Evolutionary conservation across 176 grass and related monocot genomes (phyloP), one percentile per base, ranked within the genome.

Genomic region (Eragrostis curvula): DNA sequence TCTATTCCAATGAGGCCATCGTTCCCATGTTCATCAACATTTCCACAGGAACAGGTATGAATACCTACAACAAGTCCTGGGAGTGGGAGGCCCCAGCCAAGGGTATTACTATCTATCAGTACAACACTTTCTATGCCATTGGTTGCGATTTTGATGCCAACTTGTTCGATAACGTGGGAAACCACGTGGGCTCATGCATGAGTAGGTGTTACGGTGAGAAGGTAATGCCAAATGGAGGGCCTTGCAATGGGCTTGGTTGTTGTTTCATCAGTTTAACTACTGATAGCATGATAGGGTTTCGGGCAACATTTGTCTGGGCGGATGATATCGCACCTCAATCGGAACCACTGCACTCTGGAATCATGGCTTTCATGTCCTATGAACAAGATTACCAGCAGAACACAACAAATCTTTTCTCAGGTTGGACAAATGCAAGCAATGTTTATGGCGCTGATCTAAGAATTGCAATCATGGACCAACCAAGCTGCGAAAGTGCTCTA

Each of bases 321-420:
- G 21, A 61, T 32, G 9, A 1, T 15, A 50, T 62, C 0, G 28
- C 15, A 29, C 43, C 42, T n/a, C 14, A 30, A 20, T 29, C n/a
- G 28, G 28, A 87, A 30, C 11, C 17, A 6, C 18, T 20, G 3
- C 32, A 24, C 6, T 20, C 24, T 17, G 41, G 39, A 0, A 10
- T 81, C n/a, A 62, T 74, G 70, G 21, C 43, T 68, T 12, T 81
- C 7, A 25, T 75, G 5, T 58, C 56, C 8, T 3, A 9, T 10
- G 14, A 49, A 5, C 0, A 8, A 2, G 0, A 3, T 6, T 1
- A 48, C 13, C 0, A 0, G 1, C n/a, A 40, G 5, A 3, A 28
- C 9, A 21, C 11, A 2, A 9, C 16, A 3, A 28, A 49, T 66
- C 50, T 86, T 13, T 41, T 49, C 42, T 86, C 77, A 18, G n/a